phyloP scores from a whole-genome alignment of 1,139 yeast genomes.

The Kurtzmaniella quercitrusa region DNA sequence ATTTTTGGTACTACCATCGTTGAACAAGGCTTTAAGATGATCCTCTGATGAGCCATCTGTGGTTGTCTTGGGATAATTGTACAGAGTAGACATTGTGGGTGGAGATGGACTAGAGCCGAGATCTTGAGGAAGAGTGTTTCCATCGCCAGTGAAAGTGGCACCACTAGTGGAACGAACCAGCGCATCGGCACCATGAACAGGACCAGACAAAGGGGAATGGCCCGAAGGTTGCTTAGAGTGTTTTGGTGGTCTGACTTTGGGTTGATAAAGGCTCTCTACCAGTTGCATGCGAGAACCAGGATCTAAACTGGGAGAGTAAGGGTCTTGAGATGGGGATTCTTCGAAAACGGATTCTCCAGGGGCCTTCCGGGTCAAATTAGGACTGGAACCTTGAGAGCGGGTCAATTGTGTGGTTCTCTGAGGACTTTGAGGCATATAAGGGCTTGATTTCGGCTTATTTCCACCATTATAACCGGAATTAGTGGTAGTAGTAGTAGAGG shows the following conservation, averaged over 20 bases:
- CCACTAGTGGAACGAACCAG: background rate
- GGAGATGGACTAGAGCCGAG: background rate
- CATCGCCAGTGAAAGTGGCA: background rate
- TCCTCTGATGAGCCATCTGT: background rate
- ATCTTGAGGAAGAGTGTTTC: background rate
- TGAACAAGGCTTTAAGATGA: background rate
- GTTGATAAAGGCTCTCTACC: background rate
- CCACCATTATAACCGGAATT: too few relatives aligned
- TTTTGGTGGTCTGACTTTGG: background rate
- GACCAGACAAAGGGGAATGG: background rate
- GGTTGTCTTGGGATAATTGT: background rate
- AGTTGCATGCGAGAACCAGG: background rate
- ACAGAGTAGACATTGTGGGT: background rate
- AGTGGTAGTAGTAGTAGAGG: too few relatives aligned
- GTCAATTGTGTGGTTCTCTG: background rate
- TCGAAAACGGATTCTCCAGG: background rate
- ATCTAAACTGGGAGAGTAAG: background rate
- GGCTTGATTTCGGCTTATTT: background rate
- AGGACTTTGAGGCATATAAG: background rate
- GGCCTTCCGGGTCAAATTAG: background rate
- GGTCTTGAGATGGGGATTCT: background rate
- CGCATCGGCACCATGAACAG: background rate
- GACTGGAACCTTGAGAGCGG: background rate
- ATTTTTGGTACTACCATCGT: background rate
- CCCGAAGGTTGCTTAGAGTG: background rate